Evolutionary conservation across 2,329 filamentous ascomycete species (phyloP), one percentile per base, ranked within the genome.

Genomic region (Pochonia chlamydosporia): DNA sequence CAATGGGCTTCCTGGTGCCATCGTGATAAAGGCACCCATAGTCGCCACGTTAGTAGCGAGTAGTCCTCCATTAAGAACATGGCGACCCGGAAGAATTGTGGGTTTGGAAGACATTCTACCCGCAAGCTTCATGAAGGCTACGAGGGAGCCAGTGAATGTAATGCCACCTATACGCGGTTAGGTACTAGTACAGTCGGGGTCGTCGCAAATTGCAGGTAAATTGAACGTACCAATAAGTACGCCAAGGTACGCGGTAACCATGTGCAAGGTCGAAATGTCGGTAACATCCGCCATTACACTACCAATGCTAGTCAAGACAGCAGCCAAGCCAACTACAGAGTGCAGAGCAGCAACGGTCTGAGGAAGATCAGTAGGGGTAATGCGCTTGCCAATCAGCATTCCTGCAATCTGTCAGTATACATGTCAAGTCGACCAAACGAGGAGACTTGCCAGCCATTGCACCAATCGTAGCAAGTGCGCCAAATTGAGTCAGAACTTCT

Each of bases 331-430:
- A 26, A 96, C 90, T 7, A 96, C 89, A 0, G 89, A 95, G 67
- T 95, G 90, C 25, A 96, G 72, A 1, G 89, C 89, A 18, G 89
- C 90, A 2, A 95, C 89, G 0, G 89, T 95, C 63, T 96, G 89
- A 0, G 90, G 90, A 2, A 96, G 78, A 46, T 89, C 87, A 0
- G 89, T 95, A 0, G 90, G 87, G 0, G 89, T 95, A 54, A 95
- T 95, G 11, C 89, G 81, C 57, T 89, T 85, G 37, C 89, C 90
- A 53, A 96, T 92, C 21, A 90, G 62, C 43, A 88, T 77, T 26
- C 87, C 84, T 61, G 53, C 20, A 9, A 35, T n/a, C 11, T 21
- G 46, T 54, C 24, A 55, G 50, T 9, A 49, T 10, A 6, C 4
- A 5, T 1, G 14, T 23, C 6, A 20, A 14, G 49, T 14, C 62